These are phyloP conservation scores for Jatropha podagrica DNA, from an alignment of 441 rosid genomes.

Conservation along the genomic window DNA sequence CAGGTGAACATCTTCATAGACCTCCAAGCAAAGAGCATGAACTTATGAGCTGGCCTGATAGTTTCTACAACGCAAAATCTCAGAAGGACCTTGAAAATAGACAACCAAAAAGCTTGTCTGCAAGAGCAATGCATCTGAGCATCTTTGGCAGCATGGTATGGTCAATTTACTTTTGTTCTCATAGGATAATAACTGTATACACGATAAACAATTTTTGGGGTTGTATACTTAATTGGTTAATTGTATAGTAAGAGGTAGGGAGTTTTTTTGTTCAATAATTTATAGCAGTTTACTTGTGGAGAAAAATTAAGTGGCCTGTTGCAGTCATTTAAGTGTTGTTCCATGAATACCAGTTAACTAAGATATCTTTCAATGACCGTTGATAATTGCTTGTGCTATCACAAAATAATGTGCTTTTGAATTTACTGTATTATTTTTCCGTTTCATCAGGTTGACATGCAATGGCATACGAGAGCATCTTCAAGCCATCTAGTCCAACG, in stretches of 20 bases:
- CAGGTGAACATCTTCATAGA: constrained; percentile 55
- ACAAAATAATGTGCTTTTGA: not conserved
- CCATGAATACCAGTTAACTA: not conserved
- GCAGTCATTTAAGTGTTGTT: not conserved
- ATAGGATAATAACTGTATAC: not conserved
- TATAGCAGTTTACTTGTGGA: not conserved
- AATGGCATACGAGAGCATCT: constrained; percentile 33
- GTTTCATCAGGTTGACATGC: constrained; percentile 45
- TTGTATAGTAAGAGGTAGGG: not conserved
- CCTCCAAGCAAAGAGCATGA: constrained; percentile 56
- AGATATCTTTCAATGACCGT: too few species aligned
- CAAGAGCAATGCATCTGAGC: constrained; percentile 72
- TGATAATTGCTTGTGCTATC: not conserved
- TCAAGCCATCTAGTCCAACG: constrained; percentile 28
- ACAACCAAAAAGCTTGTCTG: constrained; percentile 50
- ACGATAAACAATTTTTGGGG: not conserved
- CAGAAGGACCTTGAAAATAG: constrained; percentile 25
- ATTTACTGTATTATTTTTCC: constrained; percentile 7
- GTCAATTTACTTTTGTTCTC: not conserved
- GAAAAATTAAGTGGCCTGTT: not conserved
- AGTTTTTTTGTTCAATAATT: not conserved
- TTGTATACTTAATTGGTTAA: not conserved
- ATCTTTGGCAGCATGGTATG: constrained; percentile 76
- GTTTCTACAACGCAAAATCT: constrained; percentile 33
- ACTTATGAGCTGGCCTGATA: constrained; percentile 83